Percentiles rank a stretch among this genome's conserved stretches.
phyloP scores from a whole-genome alignment of 2,329 filamentous ascomycete species.

The Chrysosporium keratinophilum region DNA sequence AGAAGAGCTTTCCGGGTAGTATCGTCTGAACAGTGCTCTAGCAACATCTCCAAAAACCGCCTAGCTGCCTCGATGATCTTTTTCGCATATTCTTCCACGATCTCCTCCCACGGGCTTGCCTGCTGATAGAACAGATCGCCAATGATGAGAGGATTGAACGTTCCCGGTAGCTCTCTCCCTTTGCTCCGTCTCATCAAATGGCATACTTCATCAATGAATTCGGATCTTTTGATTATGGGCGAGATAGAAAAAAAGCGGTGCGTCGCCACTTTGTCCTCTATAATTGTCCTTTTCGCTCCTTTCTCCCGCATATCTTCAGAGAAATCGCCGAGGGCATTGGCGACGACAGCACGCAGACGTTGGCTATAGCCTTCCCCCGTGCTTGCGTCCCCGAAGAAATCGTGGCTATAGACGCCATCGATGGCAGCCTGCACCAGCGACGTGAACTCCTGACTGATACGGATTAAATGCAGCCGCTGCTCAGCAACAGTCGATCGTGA shows the following conservation, averaged over 20 bases:
- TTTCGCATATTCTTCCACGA: slow-evolving; percentile 21
- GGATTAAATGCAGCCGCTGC: slow-evolving; percentile 38
- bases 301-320: slow-evolving; percentile 32
- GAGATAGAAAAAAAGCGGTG: not conserved
- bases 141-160: slow-evolving; percentile 49
- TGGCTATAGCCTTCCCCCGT: slow-evolving; percentile 21
- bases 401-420: slow-evolving; percentile 27
- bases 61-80: slow-evolving; percentile 20
- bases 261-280: slow-evolving; percentile 12
- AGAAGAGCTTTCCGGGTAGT: slow-evolving; percentile 28
- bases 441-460: slow-evolving; percentile 33
- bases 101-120: slow-evolving; percentile 42
- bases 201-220: slow-evolving; percentile 34
- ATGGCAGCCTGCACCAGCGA: slow-evolving; percentile 26
- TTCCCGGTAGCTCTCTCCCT: slow-evolving; percentile 49
- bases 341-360: slow-evolving; percentile 26
- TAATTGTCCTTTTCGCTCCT: slow-evolving; percentile 36
- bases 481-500: slow-evolving; percentile 25
- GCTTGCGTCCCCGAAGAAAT: slow-evolving; percentile 25
- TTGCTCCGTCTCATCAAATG: slow-evolving; percentile 34
- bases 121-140: slow-evolving; percentile 52
- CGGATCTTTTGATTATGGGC: slow-evolving; percentile 13
- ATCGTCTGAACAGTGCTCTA: slow-evolving; percentile 30
- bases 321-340: slow-evolving; percentile 25
- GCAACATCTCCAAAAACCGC: slow-evolving; percentile 26